Evolutionary conservation across 139 green algal species (phyloP).

Genomic region (Spirogloea muscicola): DNA sequence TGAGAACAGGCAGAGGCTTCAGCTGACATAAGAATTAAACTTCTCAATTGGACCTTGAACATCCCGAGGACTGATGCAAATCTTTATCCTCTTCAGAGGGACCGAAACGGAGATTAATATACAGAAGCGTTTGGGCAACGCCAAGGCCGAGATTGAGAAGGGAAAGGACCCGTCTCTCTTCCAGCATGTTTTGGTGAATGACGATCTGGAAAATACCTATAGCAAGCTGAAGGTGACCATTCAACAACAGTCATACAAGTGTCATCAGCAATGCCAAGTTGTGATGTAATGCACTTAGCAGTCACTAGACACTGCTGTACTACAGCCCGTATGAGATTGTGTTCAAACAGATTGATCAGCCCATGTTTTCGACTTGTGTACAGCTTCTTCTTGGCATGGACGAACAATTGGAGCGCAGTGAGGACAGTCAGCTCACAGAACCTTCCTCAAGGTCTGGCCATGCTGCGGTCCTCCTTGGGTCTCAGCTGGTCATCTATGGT

Average conservation of each 20-base stretch:
- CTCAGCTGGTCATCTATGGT: constrained; percentile 13
- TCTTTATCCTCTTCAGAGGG: constrained; percentile 23
- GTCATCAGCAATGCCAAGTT: too few relatives aligned
- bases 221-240: constrained; percentile 37
- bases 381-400: background rate
- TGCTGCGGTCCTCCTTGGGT: background rate
- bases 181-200: constrained; percentile 52
- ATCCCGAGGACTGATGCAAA: too few relatives aligned
- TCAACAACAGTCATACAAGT: too few relatives aligned
- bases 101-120: constrained; percentile 49
- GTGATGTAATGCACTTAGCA: too few relatives aligned
- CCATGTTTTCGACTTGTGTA: background rate
- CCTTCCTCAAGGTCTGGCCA: background rate
- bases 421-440: background rate
- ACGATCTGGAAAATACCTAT: constrained; percentile 45
- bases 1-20: too few relatives aligned
- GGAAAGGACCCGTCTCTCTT: constrained; percentile 44
- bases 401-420: background rate
- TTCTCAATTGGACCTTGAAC: too few relatives aligned
- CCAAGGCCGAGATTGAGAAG: constrained; percentile 44
- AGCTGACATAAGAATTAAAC: too few relatives aligned
- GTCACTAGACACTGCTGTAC: too few relatives aligned
- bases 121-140: constrained; percentile 48
- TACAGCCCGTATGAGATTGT: too few relatives aligned
- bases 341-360: too few relatives aligned